Evolutionary conservation across 2,329 filamentous ascomycete species (phyloP), one percentile per base, ranked within the genome.

Genomic region (Mariannaea sp.): DNA sequence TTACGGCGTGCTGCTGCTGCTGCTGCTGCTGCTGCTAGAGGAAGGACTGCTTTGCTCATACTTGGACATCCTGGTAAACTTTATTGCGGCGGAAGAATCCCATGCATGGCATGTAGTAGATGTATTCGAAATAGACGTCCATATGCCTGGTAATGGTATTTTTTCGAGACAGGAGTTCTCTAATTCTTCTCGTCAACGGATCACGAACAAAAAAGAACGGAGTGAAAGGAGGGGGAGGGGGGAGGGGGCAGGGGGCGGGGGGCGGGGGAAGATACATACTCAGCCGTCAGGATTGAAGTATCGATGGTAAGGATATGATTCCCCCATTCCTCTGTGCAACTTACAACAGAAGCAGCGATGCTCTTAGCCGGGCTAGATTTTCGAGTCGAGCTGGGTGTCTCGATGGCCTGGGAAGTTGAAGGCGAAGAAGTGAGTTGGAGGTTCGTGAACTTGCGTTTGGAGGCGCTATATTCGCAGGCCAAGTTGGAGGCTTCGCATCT

Each of bases 381-480:
- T 38, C 51, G 49, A 12, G 36, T 48, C 4, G 57, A 45, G 5
- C 50, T 43, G 7, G 57, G 36, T n/a, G 48, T 8, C 3, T 40
- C 48, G 10, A 44, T 24, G 20, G 57, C 43, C n/a, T n/a, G n/a
- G n/a, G n/a, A n/a, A n/a, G 26, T 44, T 45, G 13, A 49, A 55
- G 33, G 41, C 19, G 33, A 59, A 47, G 6, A 49, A 52, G 32
- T 58, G 50, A 67, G 59, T 19, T 62, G 67, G 30, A 72, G 63
- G 47, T 69, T 71, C 49, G 68, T 65, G 45, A 75, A 74, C 41
- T 70, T 71, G 32, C 74, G 67, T 59, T 72, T 75, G 12, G 71
- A 66, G 0, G 70, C 66, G 12, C 67, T 70, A 54, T 77, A 77
- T 56, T 75, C 73, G 64, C 74, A 77, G 13, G 48, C 42, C n/a